Conservation (phyloP, 129 eudicot species). For the Calendula officinalis region DNA sequence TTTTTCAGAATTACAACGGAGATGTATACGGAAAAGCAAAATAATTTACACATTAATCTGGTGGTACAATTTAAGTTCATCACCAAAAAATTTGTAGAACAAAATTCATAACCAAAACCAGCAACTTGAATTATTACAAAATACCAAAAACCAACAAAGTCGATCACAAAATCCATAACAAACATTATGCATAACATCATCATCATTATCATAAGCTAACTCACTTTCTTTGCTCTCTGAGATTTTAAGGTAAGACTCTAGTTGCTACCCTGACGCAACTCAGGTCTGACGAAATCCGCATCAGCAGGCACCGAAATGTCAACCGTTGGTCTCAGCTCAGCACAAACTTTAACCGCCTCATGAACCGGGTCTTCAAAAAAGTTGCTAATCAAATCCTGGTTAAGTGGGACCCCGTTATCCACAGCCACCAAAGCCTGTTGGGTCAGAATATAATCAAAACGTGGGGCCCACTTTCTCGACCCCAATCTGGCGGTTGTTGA, state of each 20-base stretch:
- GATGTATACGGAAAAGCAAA: too few species aligned
- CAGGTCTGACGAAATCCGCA: conserved; percentile 97
- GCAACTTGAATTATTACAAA: conserved; percentile 10
- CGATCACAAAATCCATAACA: conserved; percentile 6
- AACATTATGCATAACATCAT: background rate
- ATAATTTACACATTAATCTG: too few species aligned
- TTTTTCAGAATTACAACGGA: too few species aligned
- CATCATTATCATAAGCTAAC: too few species aligned
- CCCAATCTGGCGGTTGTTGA: conserved; percentile 93
- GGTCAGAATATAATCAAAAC: conserved; percentile 84
- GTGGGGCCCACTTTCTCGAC: conserved; percentile 99
- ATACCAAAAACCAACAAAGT: conserved; percentile 19
- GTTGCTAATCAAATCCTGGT: conserved; percentile 85
- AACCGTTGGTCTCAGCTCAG: conserved; percentile 90
- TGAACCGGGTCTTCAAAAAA: conserved; percentile 88
- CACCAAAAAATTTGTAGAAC: too few species aligned
- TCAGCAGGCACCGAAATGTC: conserved; percentile 93
- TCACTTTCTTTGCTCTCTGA: background rate
- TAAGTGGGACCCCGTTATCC: conserved; percentile 61
- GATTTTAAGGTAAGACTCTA: conserved; percentile 6
- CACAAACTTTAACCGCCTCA: conserved; percentile 90
- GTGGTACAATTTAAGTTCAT: too few species aligned
- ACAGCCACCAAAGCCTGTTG: conserved; percentile 96
- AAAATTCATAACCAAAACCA: background rate
- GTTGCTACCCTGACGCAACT: conserved; percentile 65